Percentiles rank a stretch among this genome's conserved stretches.
phyloP scores from a whole-genome alignment of 257 asterid genomes.

The Eustoma russellianum region DNA sequence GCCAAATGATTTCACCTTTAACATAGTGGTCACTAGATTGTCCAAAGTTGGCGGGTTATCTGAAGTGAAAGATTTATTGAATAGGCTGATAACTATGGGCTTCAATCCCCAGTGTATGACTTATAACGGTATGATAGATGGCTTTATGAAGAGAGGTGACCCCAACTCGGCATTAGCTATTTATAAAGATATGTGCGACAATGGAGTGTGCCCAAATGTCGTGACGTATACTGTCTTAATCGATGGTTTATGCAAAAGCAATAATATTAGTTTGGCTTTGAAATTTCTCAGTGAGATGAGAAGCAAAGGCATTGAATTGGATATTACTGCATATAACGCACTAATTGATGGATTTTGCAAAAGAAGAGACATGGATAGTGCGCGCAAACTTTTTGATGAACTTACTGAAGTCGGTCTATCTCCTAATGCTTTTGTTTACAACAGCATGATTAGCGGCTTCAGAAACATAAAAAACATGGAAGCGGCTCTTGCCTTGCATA shows the following conservation, averaged over 20 bases:
- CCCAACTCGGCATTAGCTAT: slow-evolving; percentile 42
- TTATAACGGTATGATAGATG: slow-evolving; percentile 64
- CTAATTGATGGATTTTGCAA: slow-evolving; percentile 72
- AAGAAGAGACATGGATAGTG: slow-evolving; percentile 56
- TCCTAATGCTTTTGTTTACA: slow-evolving; percentile 53
- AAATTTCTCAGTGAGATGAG: slow-evolving; percentile 52
- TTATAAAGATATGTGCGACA: slow-evolving; percentile 48
- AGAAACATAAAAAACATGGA: slow-evolving; percentile 51
- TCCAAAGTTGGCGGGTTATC: slow-evolving; percentile 51
- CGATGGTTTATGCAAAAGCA: slow-evolving; percentile 52
- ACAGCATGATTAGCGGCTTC: slow-evolving; percentile 72
- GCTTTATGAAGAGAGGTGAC: slow-evolving; percentile 59
- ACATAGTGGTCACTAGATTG: slow-evolving; percentile 48
- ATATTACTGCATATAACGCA: slow-evolving; percentile 48
- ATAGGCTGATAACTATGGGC: slow-evolving; percentile 36
- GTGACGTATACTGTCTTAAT: slow-evolving; percentile 66
- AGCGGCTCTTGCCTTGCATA: slow-evolving; percentile 38
- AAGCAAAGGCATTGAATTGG: slow-evolving; percentile 50
- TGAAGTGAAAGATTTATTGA: slow-evolving; percentile 28
- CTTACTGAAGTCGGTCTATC: slow-evolving; percentile 52
- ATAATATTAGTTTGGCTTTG: slow-evolving; percentile 38
- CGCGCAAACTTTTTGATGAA: slow-evolving; percentile 54
- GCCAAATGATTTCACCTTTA: slow-evolving; percentile 50
- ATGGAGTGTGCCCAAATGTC: slow-evolving; percentile 42
- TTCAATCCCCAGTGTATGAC: slow-evolving; percentile 42